phyloP scores from a whole-genome alignment of 164 flowering plant genomes.

The Litsea cubeba region DNA sequence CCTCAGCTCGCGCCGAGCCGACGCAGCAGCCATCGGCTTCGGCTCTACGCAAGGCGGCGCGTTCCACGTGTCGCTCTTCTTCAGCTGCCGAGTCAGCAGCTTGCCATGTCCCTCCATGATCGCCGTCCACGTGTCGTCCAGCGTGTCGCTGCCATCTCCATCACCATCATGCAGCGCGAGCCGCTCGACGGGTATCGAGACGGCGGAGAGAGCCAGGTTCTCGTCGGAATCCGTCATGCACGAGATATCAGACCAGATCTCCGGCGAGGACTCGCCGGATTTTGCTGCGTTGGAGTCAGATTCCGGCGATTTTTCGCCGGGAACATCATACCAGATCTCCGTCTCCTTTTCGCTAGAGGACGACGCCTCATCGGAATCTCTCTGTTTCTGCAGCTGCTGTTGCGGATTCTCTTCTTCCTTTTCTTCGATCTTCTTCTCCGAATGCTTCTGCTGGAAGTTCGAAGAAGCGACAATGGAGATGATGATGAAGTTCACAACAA shows the following conservation, averaged over 20 bases:
- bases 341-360: neutral
- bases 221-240: slow-evolving; percentile 6
- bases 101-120: slow-evolving; percentile 52
- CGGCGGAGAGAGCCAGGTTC: slow-evolving; percentile 5
- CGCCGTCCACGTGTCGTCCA: slow-evolving; percentile 79
- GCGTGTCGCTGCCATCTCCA: slow-evolving; percentile 34
- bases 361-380: neutral
- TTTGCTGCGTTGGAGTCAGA: neutral
- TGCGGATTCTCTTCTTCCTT: slow-evolving; percentile 3
- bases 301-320: neutral
- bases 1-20: slow-evolving; percentile 16
- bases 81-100: slow-evolving; percentile 40
- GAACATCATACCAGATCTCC: slow-evolving; percentile 3
- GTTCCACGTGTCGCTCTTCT: slow-evolving; percentile 57
- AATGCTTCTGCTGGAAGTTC: slow-evolving; percentile 23
- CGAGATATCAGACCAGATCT: slow-evolving; percentile 13
- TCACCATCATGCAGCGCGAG: slow-evolving; percentile 22
- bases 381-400: slow-evolving; percentile 1
- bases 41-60: slow-evolving; percentile 17
- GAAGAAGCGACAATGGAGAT: slow-evolving; percentile 62
- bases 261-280: slow-evolving; percentile 1
- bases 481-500: slow-evolving; percentile 67
- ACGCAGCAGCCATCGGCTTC: neutral
- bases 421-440: slow-evolving; percentile 9
- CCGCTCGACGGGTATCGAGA: neutral